Conservation (phyloP, 208 protist genomes). For the Trichomonas gallinae region DNA sequence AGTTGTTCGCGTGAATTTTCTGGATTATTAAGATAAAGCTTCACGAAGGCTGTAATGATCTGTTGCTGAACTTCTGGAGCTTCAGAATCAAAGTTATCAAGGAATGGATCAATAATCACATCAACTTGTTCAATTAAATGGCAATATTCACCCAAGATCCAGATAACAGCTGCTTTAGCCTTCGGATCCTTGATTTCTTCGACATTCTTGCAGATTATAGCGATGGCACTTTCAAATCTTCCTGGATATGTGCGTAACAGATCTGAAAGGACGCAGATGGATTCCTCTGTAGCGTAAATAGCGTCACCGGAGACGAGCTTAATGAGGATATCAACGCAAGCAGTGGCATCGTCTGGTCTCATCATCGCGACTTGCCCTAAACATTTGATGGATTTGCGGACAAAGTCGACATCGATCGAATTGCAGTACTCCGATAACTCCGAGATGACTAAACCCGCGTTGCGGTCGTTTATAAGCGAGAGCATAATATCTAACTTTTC, state of each 20-base stretch:
- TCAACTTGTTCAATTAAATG: constrained; percentile 79
- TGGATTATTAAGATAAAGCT: not conserved
- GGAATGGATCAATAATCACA: constrained; percentile 63
- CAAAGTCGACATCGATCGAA: constrained; percentile 87
- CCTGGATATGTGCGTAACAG: constrained; percentile 82
- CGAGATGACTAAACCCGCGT: constrained; percentile 60
- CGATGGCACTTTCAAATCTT: constrained; percentile 21
- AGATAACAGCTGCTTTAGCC: not conserved
- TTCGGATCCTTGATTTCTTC: constrained; percentile 36
- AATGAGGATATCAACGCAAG: constrained; percentile 71
- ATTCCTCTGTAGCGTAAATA: constrained; percentile 80
- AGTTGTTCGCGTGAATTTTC: not conserved
- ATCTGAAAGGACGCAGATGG: constrained; percentile 80
- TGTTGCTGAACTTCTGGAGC: not conserved
- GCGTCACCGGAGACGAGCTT: constrained; percentile 64
- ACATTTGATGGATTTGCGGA: constrained; percentile 76
- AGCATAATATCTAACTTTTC: constrained; percentile 89
- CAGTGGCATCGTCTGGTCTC: constrained; percentile 65
- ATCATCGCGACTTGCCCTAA: constrained; percentile 91
- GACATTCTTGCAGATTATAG: constrained; percentile 68
- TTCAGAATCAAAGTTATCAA: not conserved
- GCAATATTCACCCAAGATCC: constrained; percentile 62
- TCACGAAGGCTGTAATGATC: not conserved
- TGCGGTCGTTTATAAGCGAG: constrained; percentile 61
- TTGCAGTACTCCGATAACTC: constrained; percentile 80